A percentile compares a stretch with the other conserved stretches of the same genome.
These are phyloP conservation scores for Ormosia emarginata DNA, from an alignment of 306 rosid genomes.

Conservation along the genomic window DNA sequence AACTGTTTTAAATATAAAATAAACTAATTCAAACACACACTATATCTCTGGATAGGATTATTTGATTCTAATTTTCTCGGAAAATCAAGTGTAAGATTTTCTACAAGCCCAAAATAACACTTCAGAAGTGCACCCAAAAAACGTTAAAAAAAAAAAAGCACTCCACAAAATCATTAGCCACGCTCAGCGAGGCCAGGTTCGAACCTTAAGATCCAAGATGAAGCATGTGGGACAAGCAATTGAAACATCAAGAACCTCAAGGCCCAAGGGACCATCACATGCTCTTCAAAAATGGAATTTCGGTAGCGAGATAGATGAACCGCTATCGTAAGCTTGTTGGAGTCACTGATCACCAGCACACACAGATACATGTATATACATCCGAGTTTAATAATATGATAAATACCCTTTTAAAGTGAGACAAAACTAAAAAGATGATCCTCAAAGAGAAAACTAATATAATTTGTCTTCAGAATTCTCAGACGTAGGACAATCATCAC, in stretches of 20 bases:
- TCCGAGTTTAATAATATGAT: not conserved
- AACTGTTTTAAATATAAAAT: too few species aligned
- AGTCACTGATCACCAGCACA: too few species aligned
- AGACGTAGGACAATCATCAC: not conserved
- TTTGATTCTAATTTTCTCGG: not conserved
- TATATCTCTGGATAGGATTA: not conserved
- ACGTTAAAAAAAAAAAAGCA: too few species aligned
- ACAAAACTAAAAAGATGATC: not conserved
- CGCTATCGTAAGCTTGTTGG: too few species aligned
- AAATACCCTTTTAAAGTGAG: not conserved
- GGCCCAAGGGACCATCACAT: not conserved
- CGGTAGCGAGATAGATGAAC: too few species aligned
- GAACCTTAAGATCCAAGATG: not conserved
- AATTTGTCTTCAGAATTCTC: not conserved
- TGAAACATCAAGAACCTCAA: not conserved
- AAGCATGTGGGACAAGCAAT: not conserved
- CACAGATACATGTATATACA: not conserved
- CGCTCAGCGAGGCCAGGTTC: not conserved
- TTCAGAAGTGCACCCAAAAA: not conserved
- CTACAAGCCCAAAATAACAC: not conserved
- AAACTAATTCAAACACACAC: too few species aligned
- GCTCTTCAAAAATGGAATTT: too few species aligned
- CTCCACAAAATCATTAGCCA: not conserved
- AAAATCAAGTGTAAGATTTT: not conserved
- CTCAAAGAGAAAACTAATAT: not conserved